Percentiles rank a stretch among this genome's conserved stretches.
Conservation (phyloP, 306 rosid species). For the Dryas alaskensis region DNA sequence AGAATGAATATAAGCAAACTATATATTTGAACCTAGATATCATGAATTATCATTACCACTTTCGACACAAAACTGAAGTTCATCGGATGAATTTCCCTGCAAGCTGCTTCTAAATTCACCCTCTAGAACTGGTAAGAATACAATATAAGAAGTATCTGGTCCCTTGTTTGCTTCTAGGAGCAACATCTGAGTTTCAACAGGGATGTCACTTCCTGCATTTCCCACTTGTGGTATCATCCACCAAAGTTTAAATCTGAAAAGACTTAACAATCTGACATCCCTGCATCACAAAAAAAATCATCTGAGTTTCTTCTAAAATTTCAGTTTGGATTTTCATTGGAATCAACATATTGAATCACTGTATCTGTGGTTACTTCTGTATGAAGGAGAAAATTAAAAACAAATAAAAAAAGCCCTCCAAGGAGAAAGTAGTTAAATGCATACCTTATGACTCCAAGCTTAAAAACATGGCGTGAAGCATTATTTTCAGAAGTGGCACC, state of each 20-base stretch:
- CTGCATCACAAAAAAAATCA: conserved; percentile 13
- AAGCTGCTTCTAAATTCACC: conserved; percentile 36
- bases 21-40: background rate
- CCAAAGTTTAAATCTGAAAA: conserved; percentile 31
- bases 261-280: conserved; percentile 24
- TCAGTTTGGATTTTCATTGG: background rate
- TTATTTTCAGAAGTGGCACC: conserved; percentile 31
- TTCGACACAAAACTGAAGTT: conserved; percentile 33
- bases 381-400: background rate
- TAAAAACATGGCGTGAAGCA: conserved; percentile 34
- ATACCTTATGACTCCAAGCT: conserved; percentile 35
- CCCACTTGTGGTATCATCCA: conserved; percentile 39
- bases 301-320: background rate
- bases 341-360: too few species aligned
- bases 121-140: conserved; percentile 31
- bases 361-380: too few species aligned
- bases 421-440: background rate
- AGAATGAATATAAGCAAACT: background rate
- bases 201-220: conserved; percentile 29
- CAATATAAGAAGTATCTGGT: conserved; percentile 20
- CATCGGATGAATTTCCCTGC: conserved; percentile 30
- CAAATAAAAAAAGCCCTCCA: background rate
- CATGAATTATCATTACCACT: conserved; percentile 21
- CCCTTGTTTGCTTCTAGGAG: conserved; percentile 26
- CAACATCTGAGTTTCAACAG: conserved; percentile 35